Base-by-base conservation (phyloP, 1,139 yeast genomes). In the Debaryomyces sp. region DNA sequence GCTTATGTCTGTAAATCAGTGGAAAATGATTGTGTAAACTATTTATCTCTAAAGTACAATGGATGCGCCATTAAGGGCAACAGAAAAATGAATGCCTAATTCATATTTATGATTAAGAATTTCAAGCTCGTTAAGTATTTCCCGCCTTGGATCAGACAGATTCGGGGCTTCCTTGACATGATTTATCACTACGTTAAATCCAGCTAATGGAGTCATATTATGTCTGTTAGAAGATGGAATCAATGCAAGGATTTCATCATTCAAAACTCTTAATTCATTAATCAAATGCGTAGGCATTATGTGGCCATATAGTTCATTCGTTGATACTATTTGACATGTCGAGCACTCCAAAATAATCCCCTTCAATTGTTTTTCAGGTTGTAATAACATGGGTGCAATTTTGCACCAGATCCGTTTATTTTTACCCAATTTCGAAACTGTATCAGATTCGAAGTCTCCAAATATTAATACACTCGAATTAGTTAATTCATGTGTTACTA, bases 381-480 rank as follows among this genome's bases (percentile, higher is more conserved):
- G 44, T 0, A 70, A 58, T 0, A 86, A 68, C 36, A 73, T 59
- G 0, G 78, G 76, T 0, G 88, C 80, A 0, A 88, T 70, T 12
- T 63, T 57, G 4, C 62, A 49, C 96, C 96, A 90, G 2, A 89
- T 77, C 0, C 52, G 52, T 3, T 54, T 52, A 57, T 87, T 85
- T 10, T 70, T 68, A 18, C 72, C 60, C 5, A 68, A 56, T 2
- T 64, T 60, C 8, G 87, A 78, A 0, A 74, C 64, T 5, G 60
- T 36, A 62, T 89, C 96, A 40, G 89, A 79, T 62, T 89, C 96
- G 45, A 89, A 82, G 62, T 89, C 96, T 1, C 97, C 97, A 74
- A 89, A 89, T 4, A 87, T 66, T 15, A 88, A 63, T 5, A 89
- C 46, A 29, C 69, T 66, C n/a, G 70, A 56, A 12, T 64, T 56